Conservation (phyloP, 257 asterid species). For the Misopates orontium region DNA sequence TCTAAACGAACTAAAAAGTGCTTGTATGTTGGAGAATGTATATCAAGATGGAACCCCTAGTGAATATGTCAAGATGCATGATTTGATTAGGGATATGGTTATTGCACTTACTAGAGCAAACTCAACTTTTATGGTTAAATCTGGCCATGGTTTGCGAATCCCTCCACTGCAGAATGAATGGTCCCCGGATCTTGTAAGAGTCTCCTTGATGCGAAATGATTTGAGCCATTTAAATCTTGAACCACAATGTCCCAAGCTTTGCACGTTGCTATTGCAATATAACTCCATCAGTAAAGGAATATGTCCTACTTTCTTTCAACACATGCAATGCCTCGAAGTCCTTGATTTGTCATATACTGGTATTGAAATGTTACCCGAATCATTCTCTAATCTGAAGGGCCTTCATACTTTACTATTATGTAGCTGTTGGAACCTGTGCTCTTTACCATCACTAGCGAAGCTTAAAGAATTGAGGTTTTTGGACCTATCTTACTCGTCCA, state of each 20-base stretch:
- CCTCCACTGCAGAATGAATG: slow-evolving; percentile 32
- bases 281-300: slow-evolving; percentile 32
- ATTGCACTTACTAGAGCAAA: slow-evolving; percentile 31
- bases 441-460: slow-evolving; percentile 27
- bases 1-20: slow-evolving; percentile 44
- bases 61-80: slow-evolving; percentile 44
- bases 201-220: slow-evolving; percentile 42
- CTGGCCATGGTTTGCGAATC: slow-evolving; percentile 25
- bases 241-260: slow-evolving; percentile 32
- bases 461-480: slow-evolving; percentile 32
- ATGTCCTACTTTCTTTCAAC: slow-evolving; percentile 27
- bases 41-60: slow-evolving; percentile 35
- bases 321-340: slow-evolving; percentile 25
- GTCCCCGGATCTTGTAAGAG: slow-evolving; percentile 31
- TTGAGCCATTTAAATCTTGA: slow-evolving; percentile 22
- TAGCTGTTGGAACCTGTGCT: slow-evolving; percentile 39
- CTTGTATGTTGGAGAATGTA: slow-evolving; percentile 50
- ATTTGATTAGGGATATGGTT: slow-evolving; percentile 46
- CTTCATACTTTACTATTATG: slow-evolving; percentile 32
- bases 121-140: slow-evolving; percentile 29
- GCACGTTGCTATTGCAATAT: slow-evolving; percentile 39
- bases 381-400: slow-evolving; percentile 29
- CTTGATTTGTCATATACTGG: slow-evolving; percentile 40
- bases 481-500: slow-evolving; percentile 41
- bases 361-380: slow-evolving; percentile 24